These are phyloP conservation scores for Ophiobolus disseminans DNA, from an alignment of 2,329 filamentous ascomycete genomes.

Conservation along the genomic window DNA sequence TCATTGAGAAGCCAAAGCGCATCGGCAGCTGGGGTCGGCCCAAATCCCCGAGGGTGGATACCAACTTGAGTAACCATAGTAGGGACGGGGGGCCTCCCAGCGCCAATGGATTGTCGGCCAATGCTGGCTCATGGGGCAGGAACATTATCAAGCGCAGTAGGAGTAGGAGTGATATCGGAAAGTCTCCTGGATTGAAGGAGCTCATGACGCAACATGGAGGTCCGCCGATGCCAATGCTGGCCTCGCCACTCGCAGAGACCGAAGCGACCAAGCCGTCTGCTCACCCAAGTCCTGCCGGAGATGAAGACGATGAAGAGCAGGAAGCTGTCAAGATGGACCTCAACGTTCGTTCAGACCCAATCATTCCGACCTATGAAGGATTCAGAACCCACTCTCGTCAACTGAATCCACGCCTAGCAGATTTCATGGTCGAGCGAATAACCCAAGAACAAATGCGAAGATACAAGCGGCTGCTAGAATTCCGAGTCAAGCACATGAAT, in stretches of 20 bases:
- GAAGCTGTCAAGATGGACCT: conserved; percentile 68
- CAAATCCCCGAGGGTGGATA: conserved; percentile 51
- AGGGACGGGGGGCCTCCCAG: conserved; percentile 63
- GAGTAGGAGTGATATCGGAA: conserved; percentile 64
- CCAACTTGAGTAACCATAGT: conserved; percentile 50
- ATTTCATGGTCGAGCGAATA: conserved; percentile 77
- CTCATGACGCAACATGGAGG: conserved; percentile 66
- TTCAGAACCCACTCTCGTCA: conserved; percentile 77
- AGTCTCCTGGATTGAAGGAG: conserved; percentile 56
- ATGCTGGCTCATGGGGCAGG: conserved; percentile 41
- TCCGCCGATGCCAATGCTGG: conserved; percentile 63
- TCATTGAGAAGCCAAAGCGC: conserved; percentile 46
- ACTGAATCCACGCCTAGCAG: conserved; percentile 75
- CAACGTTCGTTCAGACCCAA: conserved; percentile 68
- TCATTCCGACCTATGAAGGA: conserved; percentile 75
- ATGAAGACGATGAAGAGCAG: conserved; percentile 55
- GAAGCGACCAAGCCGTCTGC: conserved; percentile 44
- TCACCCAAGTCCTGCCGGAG: conserved; percentile 44
- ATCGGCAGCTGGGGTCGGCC: conserved; percentile 52
- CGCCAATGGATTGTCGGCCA: conserved; percentile 45
- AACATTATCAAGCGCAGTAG: conserved; percentile 59
- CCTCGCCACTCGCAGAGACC: conserved; percentile 53
- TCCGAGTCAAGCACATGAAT: conserved; percentile 73
- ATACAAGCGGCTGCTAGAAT: conserved; percentile 77
- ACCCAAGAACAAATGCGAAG: conserved; percentile 80